Percentiles rank a stretch among this genome's conserved stretches.
Conservation (phyloP, 2,329 filamentous ascomycete species). For the Colletotrichum truncatum region DNA sequence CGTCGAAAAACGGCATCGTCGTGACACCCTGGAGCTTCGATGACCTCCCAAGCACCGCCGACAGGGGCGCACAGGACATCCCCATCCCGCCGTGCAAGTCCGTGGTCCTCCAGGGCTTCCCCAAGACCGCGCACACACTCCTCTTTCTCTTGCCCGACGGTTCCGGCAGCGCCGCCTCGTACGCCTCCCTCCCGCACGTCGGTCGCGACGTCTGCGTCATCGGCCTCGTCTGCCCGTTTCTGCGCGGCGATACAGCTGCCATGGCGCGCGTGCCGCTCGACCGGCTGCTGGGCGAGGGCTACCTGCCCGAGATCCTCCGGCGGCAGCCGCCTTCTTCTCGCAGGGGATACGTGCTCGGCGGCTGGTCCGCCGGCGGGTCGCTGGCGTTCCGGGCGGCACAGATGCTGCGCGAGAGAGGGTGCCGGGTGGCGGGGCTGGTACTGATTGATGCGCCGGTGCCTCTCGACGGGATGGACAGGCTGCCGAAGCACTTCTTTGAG, state of each 20-base stretch:
- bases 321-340: not conserved
- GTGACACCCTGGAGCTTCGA: not conserved
- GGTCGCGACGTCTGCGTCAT: not conserved
- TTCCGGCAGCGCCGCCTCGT: constrained; percentile 2
- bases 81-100: not conserved
- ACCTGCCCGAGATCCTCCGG: not conserved
- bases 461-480: not conserved
- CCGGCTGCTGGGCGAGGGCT: not conserved
- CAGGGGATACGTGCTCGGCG: not conserved
- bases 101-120: not conserved
- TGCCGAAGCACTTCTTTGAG: not conserved
- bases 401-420: not conserved
- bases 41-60: not conserved
- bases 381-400: not conserved
- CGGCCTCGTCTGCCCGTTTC: constrained; percentile 1
- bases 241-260: not conserved
- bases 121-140: not conserved
- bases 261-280: not conserved
- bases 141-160: constrained; percentile 8
- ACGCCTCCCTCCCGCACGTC: not conserved
- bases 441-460: constrained; percentile 10
- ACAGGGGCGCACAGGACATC: not conserved
- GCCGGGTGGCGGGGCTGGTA: not conserved
- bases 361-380: constrained; percentile 9
- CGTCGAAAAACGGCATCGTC: not conserved